Conservation (phyloP, 2,329 filamentous ascomycete species). For the Fusarium bulbicola region DNA sequence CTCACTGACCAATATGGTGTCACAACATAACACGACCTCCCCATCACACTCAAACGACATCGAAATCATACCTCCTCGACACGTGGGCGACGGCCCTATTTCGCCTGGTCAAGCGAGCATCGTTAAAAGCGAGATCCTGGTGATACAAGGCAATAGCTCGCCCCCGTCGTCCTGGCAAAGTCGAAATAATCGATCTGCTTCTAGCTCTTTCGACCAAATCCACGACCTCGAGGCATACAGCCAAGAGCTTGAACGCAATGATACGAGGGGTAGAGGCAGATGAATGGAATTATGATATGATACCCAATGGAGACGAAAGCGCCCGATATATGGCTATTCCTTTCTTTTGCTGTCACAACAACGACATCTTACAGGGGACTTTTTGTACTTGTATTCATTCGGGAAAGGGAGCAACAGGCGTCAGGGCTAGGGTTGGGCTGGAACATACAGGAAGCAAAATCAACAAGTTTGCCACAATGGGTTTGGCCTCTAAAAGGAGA, state of each 20-base stretch:
- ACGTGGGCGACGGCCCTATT: slow-evolving; percentile 14
- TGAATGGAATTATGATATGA: slow-evolving; percentile 14
- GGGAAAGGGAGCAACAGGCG: slow-evolving; percentile 3
- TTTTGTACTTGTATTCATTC: not conserved
- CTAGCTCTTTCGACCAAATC: slow-evolving; percentile 42
- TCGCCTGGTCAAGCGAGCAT: slow-evolving; percentile 34
- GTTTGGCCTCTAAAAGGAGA: not conserved
- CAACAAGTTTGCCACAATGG: not conserved
- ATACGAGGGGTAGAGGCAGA: slow-evolving; percentile 7
- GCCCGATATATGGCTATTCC: not conserved
- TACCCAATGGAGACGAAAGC: not conserved
- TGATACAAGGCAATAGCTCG: slow-evolving; percentile 46
- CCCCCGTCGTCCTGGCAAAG: slow-evolving; percentile 37
- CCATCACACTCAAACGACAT: slow-evolving; percentile 10
- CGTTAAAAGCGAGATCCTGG: slow-evolving; percentile 48
- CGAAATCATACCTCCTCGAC: slow-evolving; percentile 34
- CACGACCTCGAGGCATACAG: slow-evolving; percentile 46
- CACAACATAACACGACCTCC: slow-evolving; percentile 16
- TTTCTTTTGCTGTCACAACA: not conserved
- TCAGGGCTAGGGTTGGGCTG: not conserved
- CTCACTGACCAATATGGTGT: slow-evolving; percentile 45
- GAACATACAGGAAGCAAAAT: not conserved
- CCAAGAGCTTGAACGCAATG: slow-evolving; percentile 38
- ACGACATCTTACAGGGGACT: not conserved
- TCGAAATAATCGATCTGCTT: slow-evolving; percentile 30